Evolutionary conservation across 2,329 filamentous ascomycete species (phyloP).

Genomic region (Hortaea werneckii): DNA sequence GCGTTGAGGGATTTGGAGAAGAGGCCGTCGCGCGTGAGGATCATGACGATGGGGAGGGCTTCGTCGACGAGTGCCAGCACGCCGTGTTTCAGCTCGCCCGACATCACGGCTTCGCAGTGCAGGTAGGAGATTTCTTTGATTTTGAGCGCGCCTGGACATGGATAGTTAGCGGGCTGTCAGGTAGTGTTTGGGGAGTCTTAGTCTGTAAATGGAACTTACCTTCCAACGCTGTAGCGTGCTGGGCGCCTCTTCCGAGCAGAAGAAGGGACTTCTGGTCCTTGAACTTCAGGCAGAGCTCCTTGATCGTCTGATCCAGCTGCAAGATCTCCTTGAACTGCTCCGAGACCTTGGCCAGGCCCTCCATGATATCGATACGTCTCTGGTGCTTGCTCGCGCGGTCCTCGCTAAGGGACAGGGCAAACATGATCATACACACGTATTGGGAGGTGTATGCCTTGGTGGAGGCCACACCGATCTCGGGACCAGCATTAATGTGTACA

Average conservation of each 20-base stretch:
- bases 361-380: conserved; percentile 91
- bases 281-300: conserved; percentile 87
- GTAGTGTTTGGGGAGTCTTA: neutral
- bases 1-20: conserved; percentile 99
- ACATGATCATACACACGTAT: conserved; percentile 99
- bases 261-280: conserved; percentile 95
- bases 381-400: conserved; percentile 90
- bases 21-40: conserved; percentile 87
- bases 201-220: conserved; percentile 34
- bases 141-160: conserved; percentile 64
- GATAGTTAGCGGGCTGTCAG: neutral
- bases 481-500: conserved; percentile 98
- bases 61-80: conserved; percentile 95
- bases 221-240: conserved; percentile 94
- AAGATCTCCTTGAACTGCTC: conserved; percentile 87
- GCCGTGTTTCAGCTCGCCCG: conserved; percentile 97
- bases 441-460: conserved; percentile 99
- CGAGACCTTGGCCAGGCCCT: conserved; percentile 78
- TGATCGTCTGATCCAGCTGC: conserved; percentile 85
- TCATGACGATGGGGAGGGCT: conserved; percentile 99
- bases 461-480: conserved; percentile 96
- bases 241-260: conserved; percentile 85
- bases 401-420: conserved; percentile 89
- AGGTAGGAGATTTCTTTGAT: conserved; percentile 99
- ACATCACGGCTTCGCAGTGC: conserved; percentile 99